Conservation (phyloP, 31 red algal genomes). For the Asparagopsis taxiformis region DNA sequence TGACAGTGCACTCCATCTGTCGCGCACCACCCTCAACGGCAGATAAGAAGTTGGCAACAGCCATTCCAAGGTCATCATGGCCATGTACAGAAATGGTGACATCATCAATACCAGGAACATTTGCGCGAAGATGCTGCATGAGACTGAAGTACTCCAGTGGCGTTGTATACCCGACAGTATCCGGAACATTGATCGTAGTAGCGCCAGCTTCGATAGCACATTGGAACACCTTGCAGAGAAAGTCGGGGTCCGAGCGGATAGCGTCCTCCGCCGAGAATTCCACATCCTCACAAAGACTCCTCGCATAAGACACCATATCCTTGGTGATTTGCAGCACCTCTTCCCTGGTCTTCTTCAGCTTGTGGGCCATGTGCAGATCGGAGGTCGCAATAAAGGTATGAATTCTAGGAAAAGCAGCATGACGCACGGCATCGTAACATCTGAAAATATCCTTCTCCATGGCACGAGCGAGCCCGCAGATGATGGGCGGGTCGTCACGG, state of each 20-base stretch:
- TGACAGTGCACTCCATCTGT: slow-evolving; percentile 97
- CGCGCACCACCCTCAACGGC: slow-evolving; percentile 86
- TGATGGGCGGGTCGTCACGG: slow-evolving; percentile 79
- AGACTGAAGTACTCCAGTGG: slow-evolving; percentile 74
- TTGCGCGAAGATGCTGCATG: slow-evolving; percentile 69
- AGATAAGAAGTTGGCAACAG: slow-evolving; percentile 95
- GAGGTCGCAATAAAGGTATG: slow-evolving; percentile 99
- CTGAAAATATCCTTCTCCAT: slow-evolving; percentile 79
- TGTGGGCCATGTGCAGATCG: slow-evolving; percentile 96
- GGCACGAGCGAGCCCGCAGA: slow-evolving; percentile 93
- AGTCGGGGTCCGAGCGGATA: slow-evolving; percentile 94
- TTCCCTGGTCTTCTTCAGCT: slow-evolving; percentile 83
- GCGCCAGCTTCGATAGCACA: slow-evolving; percentile 92
- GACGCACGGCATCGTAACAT: slow-evolving; percentile 87
- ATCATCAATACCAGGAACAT: slow-evolving; percentile 73
- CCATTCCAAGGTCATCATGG: slow-evolving; percentile 98
- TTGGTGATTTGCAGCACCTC: slow-evolving; percentile 84
- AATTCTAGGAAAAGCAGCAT: slow-evolving; percentile 88
- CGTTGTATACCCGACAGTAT: slow-evolving; percentile 96
- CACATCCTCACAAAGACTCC: slow-evolving; percentile 96
- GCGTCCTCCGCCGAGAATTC: slow-evolving; percentile 99
- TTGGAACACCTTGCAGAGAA: slow-evolving; percentile 79
- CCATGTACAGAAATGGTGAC: slow-evolving; percentile 96
- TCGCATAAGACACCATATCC: slow-evolving; percentile 81
- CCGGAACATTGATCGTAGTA: slow-evolving; percentile 97